These are phyloP conservation scores for Stephanodiscus triporus DNA, from an alignment of 108 stramenopile genomes.

Conservation along the genomic window DNA sequence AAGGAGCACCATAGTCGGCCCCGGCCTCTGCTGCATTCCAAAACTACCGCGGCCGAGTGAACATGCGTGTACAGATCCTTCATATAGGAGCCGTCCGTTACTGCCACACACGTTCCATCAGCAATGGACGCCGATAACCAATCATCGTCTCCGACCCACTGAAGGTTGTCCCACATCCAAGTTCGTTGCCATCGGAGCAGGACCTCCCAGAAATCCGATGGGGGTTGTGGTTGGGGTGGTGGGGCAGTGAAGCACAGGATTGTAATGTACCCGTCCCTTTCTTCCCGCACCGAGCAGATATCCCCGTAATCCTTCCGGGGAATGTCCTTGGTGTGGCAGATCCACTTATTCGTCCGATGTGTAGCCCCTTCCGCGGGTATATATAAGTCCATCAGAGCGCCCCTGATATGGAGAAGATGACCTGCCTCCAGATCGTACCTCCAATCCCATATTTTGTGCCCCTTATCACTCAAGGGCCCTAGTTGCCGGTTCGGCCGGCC, in stretches of 20 bases:
- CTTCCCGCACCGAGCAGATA: background rate
- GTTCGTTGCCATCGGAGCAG: background rate
- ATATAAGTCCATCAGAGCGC: slow-evolving; percentile 8
- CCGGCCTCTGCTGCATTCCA: slow-evolving; percentile 4
- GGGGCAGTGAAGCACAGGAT: background rate
- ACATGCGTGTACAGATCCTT: background rate
- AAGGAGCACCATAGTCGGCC: slow-evolving; percentile 12
- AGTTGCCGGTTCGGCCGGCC: background rate
- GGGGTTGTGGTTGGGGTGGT: background rate
- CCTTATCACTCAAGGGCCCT: background rate
- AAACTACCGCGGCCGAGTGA: slow-evolving; percentile 5
- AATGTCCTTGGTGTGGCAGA: background rate
- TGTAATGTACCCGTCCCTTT: background rate
- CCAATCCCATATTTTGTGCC: slow-evolving; percentile 27
- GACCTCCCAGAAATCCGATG: no score
- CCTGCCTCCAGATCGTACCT: background rate
- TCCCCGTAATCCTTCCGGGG: background rate
- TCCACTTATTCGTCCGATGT: background rate
- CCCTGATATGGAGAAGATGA: background rate
- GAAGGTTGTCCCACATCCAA: slow-evolving; percentile 24
- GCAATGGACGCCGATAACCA: no score
- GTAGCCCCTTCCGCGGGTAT: background rate
- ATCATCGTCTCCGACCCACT: no score
- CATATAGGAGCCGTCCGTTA: no score
- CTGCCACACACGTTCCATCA: no score